Conservation (phyloP, 2,329 filamentous ascomycete species). For the Macroventuria anomochaeta region DNA sequence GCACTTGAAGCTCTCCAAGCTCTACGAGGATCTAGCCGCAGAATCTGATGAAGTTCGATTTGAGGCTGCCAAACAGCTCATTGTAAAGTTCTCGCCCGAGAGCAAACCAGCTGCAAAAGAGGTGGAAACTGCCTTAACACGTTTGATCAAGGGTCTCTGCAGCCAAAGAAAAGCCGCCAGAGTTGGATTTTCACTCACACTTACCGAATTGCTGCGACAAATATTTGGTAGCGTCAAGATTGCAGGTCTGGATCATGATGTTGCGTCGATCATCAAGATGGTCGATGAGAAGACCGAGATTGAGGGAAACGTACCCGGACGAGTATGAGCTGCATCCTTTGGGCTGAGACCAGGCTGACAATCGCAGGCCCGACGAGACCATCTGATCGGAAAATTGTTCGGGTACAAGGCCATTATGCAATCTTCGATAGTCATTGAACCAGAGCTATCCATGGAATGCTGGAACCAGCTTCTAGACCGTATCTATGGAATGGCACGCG, state of each 20-base stretch:
- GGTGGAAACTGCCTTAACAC: slow-evolving; percentile 50
- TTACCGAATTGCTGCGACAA: slow-evolving; percentile 80
- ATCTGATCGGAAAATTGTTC: slow-evolving; percentile 84
- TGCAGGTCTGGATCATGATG: slow-evolving; percentile 45
- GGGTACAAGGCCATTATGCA: slow-evolving; percentile 86
- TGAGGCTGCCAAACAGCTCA: slow-evolving; percentile 54
- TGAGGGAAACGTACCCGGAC: slow-evolving; percentile 60
- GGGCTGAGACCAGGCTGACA: slow-evolving; percentile 1
- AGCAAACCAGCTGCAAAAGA: slow-evolving; percentile 46
- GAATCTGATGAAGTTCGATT: slow-evolving; percentile 54
- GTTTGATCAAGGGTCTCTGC: slow-evolving; percentile 83
- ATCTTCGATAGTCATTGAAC: slow-evolving; percentile 72
- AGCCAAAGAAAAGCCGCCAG: slow-evolving; percentile 89
- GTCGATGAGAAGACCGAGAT: slow-evolving; percentile 61
- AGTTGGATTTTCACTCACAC: slow-evolving; percentile 85
- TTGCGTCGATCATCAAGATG: slow-evolving; percentile 57
- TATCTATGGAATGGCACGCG: slow-evolving; percentile 74
- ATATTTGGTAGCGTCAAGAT: slow-evolving; percentile 61
- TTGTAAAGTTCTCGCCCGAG: slow-evolving; percentile 51
- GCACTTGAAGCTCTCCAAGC: slow-evolving; percentile 52
- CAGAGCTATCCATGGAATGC: slow-evolving; percentile 59
- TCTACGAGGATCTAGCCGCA: slow-evolving; percentile 56
- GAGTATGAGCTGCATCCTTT: slow-evolving; percentile 50
- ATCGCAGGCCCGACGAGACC: slow-evolving; percentile 79
- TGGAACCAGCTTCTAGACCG: slow-evolving; percentile 75